Base-by-base conservation (phyloP, 805 yeast genomes). In the Tetrapisispora fleetii region DNA sequence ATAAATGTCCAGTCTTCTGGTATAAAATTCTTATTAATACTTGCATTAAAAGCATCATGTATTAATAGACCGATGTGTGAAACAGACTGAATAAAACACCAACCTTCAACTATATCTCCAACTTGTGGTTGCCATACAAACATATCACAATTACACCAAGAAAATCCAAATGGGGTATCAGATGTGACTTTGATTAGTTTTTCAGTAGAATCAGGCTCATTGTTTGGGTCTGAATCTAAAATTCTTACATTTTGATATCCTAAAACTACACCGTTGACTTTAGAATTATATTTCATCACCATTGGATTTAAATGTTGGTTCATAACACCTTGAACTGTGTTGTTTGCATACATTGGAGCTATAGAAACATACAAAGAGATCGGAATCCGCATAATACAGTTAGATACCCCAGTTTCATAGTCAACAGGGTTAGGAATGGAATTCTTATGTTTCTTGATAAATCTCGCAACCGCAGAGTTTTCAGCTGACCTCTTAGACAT, bases 41-140 rank as follows among this genome's bases (percentile, higher is more conserved):
- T 81, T 21, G 97, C 97, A 68, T 93, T 93, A 72, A 93, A 93
- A 1, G 95, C 87, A 68, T 93, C 98, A 64, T 87, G 90, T 45
- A 93, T 74, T 54, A 93, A 75, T 52, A 93, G 72, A 51, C 97
- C 98, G 58, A 93, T 84, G 63, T 93, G 99, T 8, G 96, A 83
- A 17, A 95, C 95, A 2, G 96, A 83, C 70, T 91, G 97, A 78
- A 91, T 81, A 70, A 87, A 88, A 48, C 84, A 76, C 72, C 81
- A 77, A 13, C 99, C 99, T 65, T 90, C 95, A 18, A 93, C 68
- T 1, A 75, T 69, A 61, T 93, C 97, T 4, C 95, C 96, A n/a
- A 80, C 72, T 57, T 79, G 79, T 4, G 99, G 99, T 58, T 77
- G 79, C 98, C 99, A 93, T 44, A 89, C 78, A 48, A 88, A 73